These are phyloP conservation scores for Globisporangium viniferum DNA, from an alignment of 352 stramenopile genomes.

Conservation along the genomic window DNA sequence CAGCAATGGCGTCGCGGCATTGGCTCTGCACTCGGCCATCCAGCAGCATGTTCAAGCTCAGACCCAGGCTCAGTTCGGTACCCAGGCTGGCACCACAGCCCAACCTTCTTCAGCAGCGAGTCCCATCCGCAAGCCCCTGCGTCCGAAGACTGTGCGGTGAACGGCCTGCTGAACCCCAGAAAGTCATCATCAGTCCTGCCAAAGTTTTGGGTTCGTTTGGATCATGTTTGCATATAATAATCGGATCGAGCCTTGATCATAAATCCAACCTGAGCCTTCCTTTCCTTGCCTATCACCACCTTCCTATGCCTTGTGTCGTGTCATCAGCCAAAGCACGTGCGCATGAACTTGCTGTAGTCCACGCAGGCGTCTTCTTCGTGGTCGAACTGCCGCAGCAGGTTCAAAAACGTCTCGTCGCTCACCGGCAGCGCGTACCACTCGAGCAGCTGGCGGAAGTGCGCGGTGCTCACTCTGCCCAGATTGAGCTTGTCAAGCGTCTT, in stretches of 20 bases:
- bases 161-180: neutral
- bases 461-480: constrained; percentile 42
- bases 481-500: constrained; percentile 62
- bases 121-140: neutral
- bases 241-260: neutral
- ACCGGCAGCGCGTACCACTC: constrained; percentile 65
- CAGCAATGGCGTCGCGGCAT: constrained; percentile 19
- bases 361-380: constrained; percentile 50
- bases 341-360: constrained; percentile 79
- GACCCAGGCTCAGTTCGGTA: neutral
- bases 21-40: neutral
- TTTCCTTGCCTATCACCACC: neutral
- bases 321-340: constrained; percentile 38
- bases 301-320: neutral
- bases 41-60: constrained; percentile 2
- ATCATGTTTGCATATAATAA: neutral
- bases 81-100: neutral
- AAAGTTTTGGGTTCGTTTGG: neutral
- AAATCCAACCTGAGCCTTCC: neutral
- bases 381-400: constrained; percentile 64
- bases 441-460: constrained; percentile 72
- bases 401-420: constrained; percentile 47
- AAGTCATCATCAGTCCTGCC: neutral
- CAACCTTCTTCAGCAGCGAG: neutral
- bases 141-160: constrained; percentile 12